Conservation (phyloP, 768 basidiomycete genomes). For the Suillus paluster region DNA sequence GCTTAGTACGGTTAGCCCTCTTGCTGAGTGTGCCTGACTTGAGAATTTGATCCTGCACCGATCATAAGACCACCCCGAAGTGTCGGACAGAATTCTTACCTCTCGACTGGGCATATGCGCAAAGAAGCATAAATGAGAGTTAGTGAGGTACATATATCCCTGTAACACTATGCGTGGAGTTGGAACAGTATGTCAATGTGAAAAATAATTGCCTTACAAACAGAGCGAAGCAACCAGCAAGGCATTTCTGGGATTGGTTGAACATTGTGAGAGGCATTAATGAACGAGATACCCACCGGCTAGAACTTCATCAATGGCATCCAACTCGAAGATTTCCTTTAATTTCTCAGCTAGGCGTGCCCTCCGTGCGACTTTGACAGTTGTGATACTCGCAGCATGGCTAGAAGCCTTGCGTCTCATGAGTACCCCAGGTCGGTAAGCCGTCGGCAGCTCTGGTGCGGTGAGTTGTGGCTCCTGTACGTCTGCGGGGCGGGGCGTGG, state of each 20-base stretch:
- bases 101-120: conserved; percentile 91
- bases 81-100: conserved; percentile 46
- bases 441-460: conserved; percentile 6
- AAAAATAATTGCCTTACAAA: conserved; percentile 60
- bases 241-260: conserved; percentile 70
- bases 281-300: conserved; percentile 56
- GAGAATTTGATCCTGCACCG: conserved; percentile 78
- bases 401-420: conserved; percentile 31
- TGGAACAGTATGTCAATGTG: neutral
- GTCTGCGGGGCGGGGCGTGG: conserved; percentile 45
- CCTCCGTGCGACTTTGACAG: conserved; percentile 70
- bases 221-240: conserved; percentile 90
- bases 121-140: conserved; percentile 94
- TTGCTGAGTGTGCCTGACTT: conserved; percentile 92
- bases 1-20: conserved; percentile 85
- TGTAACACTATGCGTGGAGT: conserved; percentile 70
- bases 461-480: conserved; percentile 16
- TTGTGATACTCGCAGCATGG: conserved; percentile 69
- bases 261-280: conserved; percentile 5
- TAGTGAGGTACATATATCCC: conserved; percentile 97
- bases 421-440: conserved; percentile 21
- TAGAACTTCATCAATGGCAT: conserved; percentile 82
- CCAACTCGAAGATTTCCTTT: conserved; percentile 83
- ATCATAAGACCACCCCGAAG: conserved; percentile 15
- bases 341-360: conserved; percentile 85